Percentiles rank a stretch among this genome's conserved stretches.
Conservation (phyloP, 2,329 filamentous ascomycete species). For the Trichoderma polysporum region DNA sequence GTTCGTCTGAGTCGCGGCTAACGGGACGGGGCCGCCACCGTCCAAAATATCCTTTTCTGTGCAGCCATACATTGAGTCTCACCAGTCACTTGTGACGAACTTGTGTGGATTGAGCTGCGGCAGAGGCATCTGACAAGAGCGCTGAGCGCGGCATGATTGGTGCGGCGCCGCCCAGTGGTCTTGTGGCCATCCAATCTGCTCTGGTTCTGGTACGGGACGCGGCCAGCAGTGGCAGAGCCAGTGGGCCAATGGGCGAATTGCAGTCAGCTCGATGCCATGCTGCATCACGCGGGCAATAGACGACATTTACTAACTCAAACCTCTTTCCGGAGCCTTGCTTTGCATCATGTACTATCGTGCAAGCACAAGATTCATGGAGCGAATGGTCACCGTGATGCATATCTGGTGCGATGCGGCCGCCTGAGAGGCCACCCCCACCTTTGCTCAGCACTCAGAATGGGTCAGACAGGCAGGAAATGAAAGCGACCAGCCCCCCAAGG, state of each 20-base stretch:
- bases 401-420: slow-evolving; percentile 21
- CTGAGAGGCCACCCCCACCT: slow-evolving; percentile 13
- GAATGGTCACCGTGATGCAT: slow-evolving; percentile 17
- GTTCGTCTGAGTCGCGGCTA: slow-evolving; percentile 1
- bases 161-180: slow-evolving; percentile 20
- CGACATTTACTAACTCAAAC: neutral
- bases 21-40: slow-evolving; percentile 11
- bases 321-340: slow-evolving; percentile 11
- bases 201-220: neutral
- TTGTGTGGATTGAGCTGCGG: slow-evolving; percentile 20
- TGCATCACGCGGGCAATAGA: slow-evolving; percentile 22
- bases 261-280: slow-evolving; percentile 19
- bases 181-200: slow-evolving; percentile 21
- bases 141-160: slow-evolving; percentile 20
- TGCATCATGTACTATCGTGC: slow-evolving; percentile 19
- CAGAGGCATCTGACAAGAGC: slow-evolving; percentile 19
- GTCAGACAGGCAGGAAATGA: neutral
- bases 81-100: slow-evolving; percentile 21
- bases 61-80: slow-evolving; percentile 9
- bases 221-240: neutral
- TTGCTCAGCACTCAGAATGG: neutral
- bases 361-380: slow-evolving; percentile 4
- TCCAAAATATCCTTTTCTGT: neutral
- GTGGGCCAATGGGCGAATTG: slow-evolving; percentile 20
- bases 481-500: neutral